Evolutionary conservation across 768 basidiomycete species (phyloP), one percentile per base, ranked within the genome.

Genomic region (Xerocomellus intermedius): DNA sequence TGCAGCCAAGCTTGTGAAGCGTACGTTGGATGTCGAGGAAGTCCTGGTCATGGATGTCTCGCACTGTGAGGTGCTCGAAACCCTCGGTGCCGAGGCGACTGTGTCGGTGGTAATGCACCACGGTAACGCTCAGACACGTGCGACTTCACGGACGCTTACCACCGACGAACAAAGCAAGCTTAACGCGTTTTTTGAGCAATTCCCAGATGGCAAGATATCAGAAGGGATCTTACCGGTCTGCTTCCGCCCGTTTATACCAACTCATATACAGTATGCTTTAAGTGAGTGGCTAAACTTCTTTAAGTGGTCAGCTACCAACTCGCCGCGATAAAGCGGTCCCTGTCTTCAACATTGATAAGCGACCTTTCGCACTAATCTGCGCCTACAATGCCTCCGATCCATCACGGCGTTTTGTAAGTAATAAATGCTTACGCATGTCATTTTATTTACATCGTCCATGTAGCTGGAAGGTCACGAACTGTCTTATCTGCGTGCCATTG

Each of bases 21-120:
- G 87, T 43, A 96, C 94, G 0, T 79, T 98, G 38, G 94, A 95
- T 66, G 87, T 96, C 10, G 93, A 96, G 69, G 93, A 92, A 33
- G 91, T 93, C 39, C 77, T 94, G 54, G 89, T 98, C 47, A 85
- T 97, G 79, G 94, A 98, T 69, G 86, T 97, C 38, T 90, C 91
- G 19, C 89, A 93, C 58, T 91, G 89, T 64, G 91, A 98, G 66
- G 85, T 94, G 30, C 74, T 90, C 37, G 92, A 96, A 70, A 81
- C 87, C 0, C 78, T 84, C 38, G 67, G 68, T 28, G 71, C 74
- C 13, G 87, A 88, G 66, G 82, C 84, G 30, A 77, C 77, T 16
- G 80, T 89, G 22, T 82, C 84, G 8, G 81, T 91, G 48, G 82
- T 82, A 33, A 79, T 89, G 70, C 86, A 91, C 69, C 80, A 83